A percentile compares a stretch with the other conserved stretches of the same genome.
Evolutionary conservation across 2,329 filamentous ascomycete species (phyloP).

Genomic region (Phaeosphaeria sp.): DNA sequence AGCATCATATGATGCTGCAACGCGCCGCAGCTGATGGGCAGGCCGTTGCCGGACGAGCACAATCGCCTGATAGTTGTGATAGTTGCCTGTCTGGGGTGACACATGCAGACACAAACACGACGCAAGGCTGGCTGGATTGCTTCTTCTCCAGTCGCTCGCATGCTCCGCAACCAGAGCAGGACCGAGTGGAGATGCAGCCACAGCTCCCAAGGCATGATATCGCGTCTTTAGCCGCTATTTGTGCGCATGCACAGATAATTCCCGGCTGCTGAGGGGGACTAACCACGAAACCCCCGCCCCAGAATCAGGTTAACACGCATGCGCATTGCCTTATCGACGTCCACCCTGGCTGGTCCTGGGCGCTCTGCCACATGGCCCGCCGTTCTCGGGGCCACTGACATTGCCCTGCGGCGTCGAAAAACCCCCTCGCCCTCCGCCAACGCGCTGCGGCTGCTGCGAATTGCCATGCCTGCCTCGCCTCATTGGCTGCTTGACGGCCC

Average conservation of each 20-base stretch:
- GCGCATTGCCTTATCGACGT: conserved; percentile 36
- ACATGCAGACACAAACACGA: not conserved
- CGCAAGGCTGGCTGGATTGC: conserved; percentile 1
- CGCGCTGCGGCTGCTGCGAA: conserved; percentile 27
- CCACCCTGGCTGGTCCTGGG: conserved; percentile 32
- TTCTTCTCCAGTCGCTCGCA: not conserved
- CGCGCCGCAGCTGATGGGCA: not conserved
- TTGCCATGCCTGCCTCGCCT: conserved; percentile 19
- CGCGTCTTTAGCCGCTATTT: conserved; percentile 34
- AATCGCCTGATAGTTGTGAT: not conserved
- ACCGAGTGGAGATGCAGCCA: not conserved
- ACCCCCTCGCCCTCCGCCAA: conserved; percentile 26
- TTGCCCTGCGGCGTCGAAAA: conserved; percentile 33
- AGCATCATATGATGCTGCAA: not conserved
- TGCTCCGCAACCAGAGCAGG: not conserved
- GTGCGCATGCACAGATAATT: conserved; percentile 6
- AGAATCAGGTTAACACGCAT: conserved; percentile 14
- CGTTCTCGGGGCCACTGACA: conserved; percentile 30
- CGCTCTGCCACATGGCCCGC: conserved; percentile 39
- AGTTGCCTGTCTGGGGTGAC: not conserved
- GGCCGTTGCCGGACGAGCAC: not conserved
- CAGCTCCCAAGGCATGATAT: conserved; percentile 16
- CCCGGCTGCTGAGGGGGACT: conserved; percentile 11
- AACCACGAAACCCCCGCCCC: conserved; percentile 14
- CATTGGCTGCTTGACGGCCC: conserved; percentile 37